Percentiles rank a stretch among this genome's conserved stretches.
phyloP scores from a whole-genome alignment of 208 protist species.

The Crithidia acanthocephali region DNA sequence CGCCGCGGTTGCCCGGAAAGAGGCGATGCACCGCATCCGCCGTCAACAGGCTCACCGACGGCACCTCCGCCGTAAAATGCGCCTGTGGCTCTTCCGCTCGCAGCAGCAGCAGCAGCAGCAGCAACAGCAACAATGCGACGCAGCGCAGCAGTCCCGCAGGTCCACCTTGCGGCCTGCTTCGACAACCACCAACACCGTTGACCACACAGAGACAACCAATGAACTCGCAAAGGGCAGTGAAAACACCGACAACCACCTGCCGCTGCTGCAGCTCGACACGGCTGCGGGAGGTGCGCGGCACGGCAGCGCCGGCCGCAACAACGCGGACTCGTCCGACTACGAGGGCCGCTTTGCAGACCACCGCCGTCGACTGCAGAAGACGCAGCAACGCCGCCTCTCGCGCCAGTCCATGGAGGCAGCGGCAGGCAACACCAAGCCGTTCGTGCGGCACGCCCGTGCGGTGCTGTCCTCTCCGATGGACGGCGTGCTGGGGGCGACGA shows the following conservation, averaged over 20 bases:
- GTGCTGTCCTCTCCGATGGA: conserved; percentile 6
- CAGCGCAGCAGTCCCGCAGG: neutral
- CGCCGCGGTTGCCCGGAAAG: conserved; percentile 19
- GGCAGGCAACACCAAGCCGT: conserved; percentile 4
- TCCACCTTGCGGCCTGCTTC: neutral
- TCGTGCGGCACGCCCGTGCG: conserved; percentile 10
- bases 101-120: conserved; percentile 1
- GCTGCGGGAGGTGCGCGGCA: neutral
- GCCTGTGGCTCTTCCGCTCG: conserved; percentile 1
- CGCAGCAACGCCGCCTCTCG: neutral
- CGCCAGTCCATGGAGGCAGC: neutral
- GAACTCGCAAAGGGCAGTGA: no score
- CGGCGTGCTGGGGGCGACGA: neutral
- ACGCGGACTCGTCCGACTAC: neutral
- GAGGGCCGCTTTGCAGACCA: conserved; percentile 17
- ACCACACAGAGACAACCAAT: neutral
- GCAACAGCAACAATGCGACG: neutral
- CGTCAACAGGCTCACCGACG: conserved; percentile 30
- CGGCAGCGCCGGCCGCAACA: neutral
- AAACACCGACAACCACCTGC: neutral
- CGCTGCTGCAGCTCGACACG: neutral
- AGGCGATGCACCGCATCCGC: conserved; percentile 30
- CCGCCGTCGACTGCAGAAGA: conserved; percentile 2
- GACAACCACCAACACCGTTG: neutral
- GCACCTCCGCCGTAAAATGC: conserved; percentile 26